A percentile compares a stretch with the other conserved stretches of the same genome.
phyloP scores from a whole-genome alignment of 2,329 filamentous ascomycete species.

The Penicillium frequentans region DNA sequence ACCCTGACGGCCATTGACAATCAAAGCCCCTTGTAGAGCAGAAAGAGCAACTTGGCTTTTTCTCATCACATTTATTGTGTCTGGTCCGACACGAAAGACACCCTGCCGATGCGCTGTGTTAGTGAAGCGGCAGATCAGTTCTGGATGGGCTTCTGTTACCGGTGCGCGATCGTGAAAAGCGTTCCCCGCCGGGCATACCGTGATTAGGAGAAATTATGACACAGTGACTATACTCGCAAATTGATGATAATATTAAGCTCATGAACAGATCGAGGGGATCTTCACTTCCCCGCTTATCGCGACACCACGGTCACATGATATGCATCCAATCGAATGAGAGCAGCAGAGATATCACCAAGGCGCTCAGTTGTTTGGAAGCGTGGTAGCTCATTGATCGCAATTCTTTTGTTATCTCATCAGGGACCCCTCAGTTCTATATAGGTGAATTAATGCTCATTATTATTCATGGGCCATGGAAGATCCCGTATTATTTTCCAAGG shows the following conservation, averaged over 20 bases:
- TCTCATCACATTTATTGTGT: slow-evolving; percentile 24
- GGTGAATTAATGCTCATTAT: too few species aligned
- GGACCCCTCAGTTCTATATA: too few species aligned
- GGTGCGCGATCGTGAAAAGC: slow-evolving; percentile 19
- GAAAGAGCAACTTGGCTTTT: slow-evolving; percentile 14
- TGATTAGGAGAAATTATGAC: not conserved
- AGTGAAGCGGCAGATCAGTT: not conserved
- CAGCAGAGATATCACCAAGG: not conserved
- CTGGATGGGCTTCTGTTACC: slow-evolving; percentile 9
- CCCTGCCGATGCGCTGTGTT: slow-evolving; percentile 5
- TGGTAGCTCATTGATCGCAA: not conserved
- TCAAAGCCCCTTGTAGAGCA: slow-evolving; percentile 10
- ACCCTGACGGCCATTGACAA: slow-evolving; percentile 17
- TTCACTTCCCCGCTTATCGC: slow-evolving; percentile 15
- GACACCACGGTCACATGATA: slow-evolving; percentile 18
- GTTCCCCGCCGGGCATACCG: slow-evolving; percentile 16
- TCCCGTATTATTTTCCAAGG: too few species aligned
- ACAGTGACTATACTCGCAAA: not conserved
- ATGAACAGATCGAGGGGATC: not conserved
- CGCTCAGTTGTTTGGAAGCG: not conserved
- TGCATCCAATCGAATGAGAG: not conserved
- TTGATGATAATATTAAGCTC: not conserved
- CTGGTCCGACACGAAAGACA: slow-evolving; percentile 23
- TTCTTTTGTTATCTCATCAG: too few species aligned
- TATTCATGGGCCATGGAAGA: too few species aligned